These are phyloP conservation scores for Fusarium zealandicum DNA, from an alignment of 2,329 filamentous ascomycete genomes.

Conservation along the genomic window DNA sequence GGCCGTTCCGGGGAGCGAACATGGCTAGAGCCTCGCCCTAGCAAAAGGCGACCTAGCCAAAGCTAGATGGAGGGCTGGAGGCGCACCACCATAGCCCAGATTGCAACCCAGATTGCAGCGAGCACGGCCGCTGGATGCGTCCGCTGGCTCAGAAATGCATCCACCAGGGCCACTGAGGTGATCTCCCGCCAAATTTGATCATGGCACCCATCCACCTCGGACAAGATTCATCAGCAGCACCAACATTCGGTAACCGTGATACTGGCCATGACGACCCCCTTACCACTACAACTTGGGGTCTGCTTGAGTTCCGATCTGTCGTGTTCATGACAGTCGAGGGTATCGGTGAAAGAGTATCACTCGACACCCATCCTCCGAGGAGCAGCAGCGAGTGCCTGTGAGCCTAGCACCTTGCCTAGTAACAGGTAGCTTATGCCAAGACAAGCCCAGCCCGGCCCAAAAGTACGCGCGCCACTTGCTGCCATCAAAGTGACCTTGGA, in stretches of 20 bases:
- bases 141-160: conserved; percentile 20
- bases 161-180: conserved; percentile 34
- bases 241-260: neutral
- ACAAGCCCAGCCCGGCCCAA: conserved; percentile 15
- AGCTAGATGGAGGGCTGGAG: conserved; percentile 34
- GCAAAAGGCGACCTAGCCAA: conserved; percentile 31
- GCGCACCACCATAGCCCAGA: conserved; percentile 33
- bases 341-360: neutral
- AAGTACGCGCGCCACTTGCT: conserved; percentile 16
- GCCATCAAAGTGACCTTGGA: conserved; percentile 25
- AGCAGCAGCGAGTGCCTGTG: conserved; percentile 12
- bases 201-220: conserved; percentile 10
- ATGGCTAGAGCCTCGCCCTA: conserved; percentile 34
- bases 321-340: neutral
- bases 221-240: neutral
- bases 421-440: conserved; percentile 31
- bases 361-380: conserved; percentile 8
- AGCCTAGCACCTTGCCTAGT: conserved; percentile 21
- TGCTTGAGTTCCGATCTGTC: neutral
- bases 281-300: neutral
- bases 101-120: conserved; percentile 30
- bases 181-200: conserved; percentile 35
- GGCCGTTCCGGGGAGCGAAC: conserved; percentile 31
- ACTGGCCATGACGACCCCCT: neutral
- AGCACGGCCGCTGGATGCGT: conserved; percentile 22